Conservation (phyloP, 1,284 basidiomycete genomes). For the Pseudozyma tsukubaensis region DNA sequence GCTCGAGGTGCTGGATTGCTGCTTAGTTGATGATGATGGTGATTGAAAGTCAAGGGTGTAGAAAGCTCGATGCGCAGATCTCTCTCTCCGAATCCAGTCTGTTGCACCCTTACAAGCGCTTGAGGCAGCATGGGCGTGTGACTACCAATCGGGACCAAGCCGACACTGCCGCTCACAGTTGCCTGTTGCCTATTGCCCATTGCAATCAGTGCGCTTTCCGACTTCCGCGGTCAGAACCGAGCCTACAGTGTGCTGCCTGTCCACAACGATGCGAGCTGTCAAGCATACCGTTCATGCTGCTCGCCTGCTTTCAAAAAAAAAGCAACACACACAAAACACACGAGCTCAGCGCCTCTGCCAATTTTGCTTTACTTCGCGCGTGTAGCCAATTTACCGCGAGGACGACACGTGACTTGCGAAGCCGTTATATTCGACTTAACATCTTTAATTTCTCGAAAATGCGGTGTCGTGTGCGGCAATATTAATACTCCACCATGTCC, state of each 20-base stretch:
- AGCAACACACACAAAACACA: constrained; percentile 5
- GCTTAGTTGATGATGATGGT: too few relatives aligned
- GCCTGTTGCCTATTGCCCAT: too few relatives aligned
- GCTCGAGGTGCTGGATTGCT: too few relatives aligned
- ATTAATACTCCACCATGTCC: constrained; percentile 17
- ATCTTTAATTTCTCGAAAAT: constrained; percentile 1
- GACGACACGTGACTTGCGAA: constrained; percentile 20
- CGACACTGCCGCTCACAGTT: too few relatives aligned
- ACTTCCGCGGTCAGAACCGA: constrained; percentile 5
- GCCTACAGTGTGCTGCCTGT: neutral
- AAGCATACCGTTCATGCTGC: constrained; percentile 4
- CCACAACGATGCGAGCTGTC: neutral
- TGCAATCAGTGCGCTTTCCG: constrained; percentile 7
- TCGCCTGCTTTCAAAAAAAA: neutral
- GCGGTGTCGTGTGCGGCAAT: constrained; percentile 39
- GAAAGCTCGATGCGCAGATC: too few relatives aligned
- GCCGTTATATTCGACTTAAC: constrained; percentile 1
- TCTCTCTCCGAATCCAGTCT: too few relatives aligned
- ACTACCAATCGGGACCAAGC: too few relatives aligned
- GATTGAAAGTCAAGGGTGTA: too few relatives aligned
- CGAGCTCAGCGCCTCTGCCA: constrained; percentile 10
- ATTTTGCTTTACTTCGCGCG: constrained; percentile 15
- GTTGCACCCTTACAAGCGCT: neutral
- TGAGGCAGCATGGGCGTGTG: neutral
- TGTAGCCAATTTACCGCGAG: constrained; percentile 11